Base-by-base conservation (phyloP, 441 rosid species). In the Flueggea neowawraea region DNA sequence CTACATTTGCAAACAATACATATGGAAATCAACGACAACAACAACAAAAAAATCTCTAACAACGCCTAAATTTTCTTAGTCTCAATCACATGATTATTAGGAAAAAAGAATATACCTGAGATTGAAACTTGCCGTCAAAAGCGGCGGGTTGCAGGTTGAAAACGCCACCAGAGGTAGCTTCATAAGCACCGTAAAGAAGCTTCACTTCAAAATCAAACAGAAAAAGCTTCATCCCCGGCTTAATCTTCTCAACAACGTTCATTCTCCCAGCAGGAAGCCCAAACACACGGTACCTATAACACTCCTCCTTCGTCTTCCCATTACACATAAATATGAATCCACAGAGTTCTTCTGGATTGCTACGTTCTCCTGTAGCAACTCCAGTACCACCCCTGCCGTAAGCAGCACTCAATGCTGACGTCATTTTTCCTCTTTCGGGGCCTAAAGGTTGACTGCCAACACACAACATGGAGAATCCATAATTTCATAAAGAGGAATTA, bases 311-410 rank as follows among this genome's bases (percentile, higher is more conserved):
- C 5, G 68, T 73, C 66, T 66, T 63, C 22, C 74, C 62, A 57
- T 62, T 78, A 56, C 76, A 71, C 65, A 74, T 31, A 49, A 77
- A 78, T 61, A 78, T 74, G 67, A 89, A 73, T 60, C 96, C 98
- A 31, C 71, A 67, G 63, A 65, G 57, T 28, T 57, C 31, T 54
- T 78, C 79, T n/a, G 57, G 32, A 54, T 43, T 49, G 31, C 7
- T 17, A 31, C 66, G 54, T 17, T 51, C 68, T 17, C 32, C 53
- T 28, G 72, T 57, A 52, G 12, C 43, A 32, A 58, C 12, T 10
- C 71, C 36, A 71, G 55, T 64, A 6, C 69, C 63, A 9, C 4
- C n/a, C 3, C 50, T 10, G 5, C n/a, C 9, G 5, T 47, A 3
- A 47, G 14, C 14, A 3, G 4, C 14, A 47, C 7, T 47, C 50